phyloP scores from a whole-genome alignment of 345 rosid genomes.

The Hibiscus trionum region DNA sequence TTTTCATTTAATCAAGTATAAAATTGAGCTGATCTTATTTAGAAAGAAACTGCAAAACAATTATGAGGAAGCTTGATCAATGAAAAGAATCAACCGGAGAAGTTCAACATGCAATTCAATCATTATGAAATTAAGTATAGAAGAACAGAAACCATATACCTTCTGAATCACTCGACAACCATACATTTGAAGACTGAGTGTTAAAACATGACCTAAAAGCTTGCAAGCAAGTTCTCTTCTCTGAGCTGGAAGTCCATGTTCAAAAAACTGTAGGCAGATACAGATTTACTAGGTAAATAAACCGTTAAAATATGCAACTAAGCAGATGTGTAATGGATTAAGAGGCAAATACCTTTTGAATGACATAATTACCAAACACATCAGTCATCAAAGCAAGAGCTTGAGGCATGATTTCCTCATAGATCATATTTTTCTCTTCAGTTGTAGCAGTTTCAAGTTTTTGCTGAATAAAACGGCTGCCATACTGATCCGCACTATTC shows the following conservation, averaged over 20 bases:
- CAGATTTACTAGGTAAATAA: not conserved
- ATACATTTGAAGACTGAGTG: conserved; percentile 63
- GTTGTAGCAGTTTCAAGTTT: conserved; percentile 49
- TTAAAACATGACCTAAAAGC: conserved; percentile 43
- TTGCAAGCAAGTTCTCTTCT: conserved; percentile 51
- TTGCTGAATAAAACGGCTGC: conserved; percentile 64
- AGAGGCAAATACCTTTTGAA: conserved; percentile 42
- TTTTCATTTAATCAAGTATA: not conserved
- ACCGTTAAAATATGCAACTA: not conserved
- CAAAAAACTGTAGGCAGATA: conserved; percentile 42
- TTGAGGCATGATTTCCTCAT: conserved; percentile 55
- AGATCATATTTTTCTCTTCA: conserved; percentile 56
- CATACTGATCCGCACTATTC: conserved; percentile 67
- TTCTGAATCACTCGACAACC: conserved; percentile 68
- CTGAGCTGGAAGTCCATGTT: conserved; percentile 51
- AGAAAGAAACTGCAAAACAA: not conserved
- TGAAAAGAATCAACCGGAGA: not conserved
- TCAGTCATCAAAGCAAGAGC: conserved; percentile 65
- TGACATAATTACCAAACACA: conserved; percentile 65
- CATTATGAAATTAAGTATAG: not conserved
- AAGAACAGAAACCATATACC: conserved; percentile 17
- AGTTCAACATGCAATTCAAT: conserved; percentile 1
- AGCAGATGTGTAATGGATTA: conserved; percentile 5
- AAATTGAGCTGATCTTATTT: not conserved
- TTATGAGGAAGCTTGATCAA: not conserved